Conservation (phyloP, 148 eudicot species). For the Rhododendron simsii region DNA sequence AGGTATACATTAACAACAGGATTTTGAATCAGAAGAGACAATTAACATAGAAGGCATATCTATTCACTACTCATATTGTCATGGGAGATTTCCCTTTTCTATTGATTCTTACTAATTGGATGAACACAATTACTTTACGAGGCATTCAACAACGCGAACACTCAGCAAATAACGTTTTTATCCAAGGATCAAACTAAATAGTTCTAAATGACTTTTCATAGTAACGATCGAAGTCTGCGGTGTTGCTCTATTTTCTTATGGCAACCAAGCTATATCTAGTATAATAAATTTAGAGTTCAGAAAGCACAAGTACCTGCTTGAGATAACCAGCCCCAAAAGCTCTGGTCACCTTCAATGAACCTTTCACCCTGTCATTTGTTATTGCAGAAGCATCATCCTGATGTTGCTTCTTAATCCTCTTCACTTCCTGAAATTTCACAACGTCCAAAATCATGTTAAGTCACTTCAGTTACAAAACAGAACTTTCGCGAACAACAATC, state of each 20-base stretch:
- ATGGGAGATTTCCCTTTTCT: not conserved
- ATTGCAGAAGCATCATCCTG: conserved; percentile 46
- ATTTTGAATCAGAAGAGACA: not conserved
- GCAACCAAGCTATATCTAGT: not conserved
- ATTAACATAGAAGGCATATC: not conserved
- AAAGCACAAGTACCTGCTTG: conserved; percentile 37
- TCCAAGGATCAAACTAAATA: not conserved
- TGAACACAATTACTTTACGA: not conserved
- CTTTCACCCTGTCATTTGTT: conserved; percentile 51
- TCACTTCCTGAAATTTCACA: conserved; percentile 41
- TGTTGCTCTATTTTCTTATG: not conserved
- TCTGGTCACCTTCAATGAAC: conserved; percentile 66
- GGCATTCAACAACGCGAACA: not conserved
- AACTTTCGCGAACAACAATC: not conserved
- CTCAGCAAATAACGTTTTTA: not conserved
- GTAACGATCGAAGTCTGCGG: not conserved
- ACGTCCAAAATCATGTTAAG: not conserved
- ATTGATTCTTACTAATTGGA: not conserved
- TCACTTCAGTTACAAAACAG: not conserved
- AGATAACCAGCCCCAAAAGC: conserved; percentile 79
- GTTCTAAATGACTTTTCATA: not conserved
- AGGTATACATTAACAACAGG: not conserved
- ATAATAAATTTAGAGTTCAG: not conserved
- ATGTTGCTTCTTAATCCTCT: conserved; percentile 45
- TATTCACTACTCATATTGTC: not conserved